phyloP scores from a whole-genome alignment of 257 asterid genomes.

The Penstemon barbatus region DNA sequence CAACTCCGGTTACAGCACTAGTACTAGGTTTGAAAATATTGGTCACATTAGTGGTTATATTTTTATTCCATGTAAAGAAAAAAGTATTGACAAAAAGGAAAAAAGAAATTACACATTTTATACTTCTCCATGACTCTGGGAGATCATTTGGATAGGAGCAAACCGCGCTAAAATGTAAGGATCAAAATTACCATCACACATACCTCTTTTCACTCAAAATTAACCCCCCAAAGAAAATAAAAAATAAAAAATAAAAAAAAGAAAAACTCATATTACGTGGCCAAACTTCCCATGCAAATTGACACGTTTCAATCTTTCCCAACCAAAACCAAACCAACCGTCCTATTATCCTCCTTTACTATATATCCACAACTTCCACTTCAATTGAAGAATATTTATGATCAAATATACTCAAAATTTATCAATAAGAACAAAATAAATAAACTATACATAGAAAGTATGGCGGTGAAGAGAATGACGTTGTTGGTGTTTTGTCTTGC shows the following conservation, averaged over 20 bases:
- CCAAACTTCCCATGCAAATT: too few species aligned
- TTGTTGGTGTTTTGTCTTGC: slow-evolving; percentile 33
- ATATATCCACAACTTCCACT: neutral
- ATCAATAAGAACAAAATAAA: neutral
- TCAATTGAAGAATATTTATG: neutral
- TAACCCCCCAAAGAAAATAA: too few species aligned
- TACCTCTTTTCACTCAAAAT: too few species aligned
- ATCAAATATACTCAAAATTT: neutral
- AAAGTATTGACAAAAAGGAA: too few species aligned
- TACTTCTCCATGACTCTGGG: neutral
- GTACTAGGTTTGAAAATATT: too few species aligned
- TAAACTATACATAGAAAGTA: neutral
- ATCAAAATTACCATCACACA: too few species aligned
- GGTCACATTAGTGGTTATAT: too few species aligned
- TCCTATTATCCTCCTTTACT: neutral
- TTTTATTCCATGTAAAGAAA: too few species aligned
- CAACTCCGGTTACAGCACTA: too few species aligned
- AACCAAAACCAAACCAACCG: neutral
- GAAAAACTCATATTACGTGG: too few species aligned
- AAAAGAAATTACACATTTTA: neutral
- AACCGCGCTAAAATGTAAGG: slow-evolving; percentile 4
- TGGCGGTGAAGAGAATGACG: slow-evolving; percentile 22
- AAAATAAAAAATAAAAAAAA: too few species aligned
- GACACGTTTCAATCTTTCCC: too few species aligned
- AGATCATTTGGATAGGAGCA: slow-evolving; percentile 14